A percentile compares a stretch with the other conserved stretches of the same genome.
These are phyloP conservation scores for Eucalyptus curtisii DNA, from an alignment of 345 rosid genomes.

Conservation along the genomic window DNA sequence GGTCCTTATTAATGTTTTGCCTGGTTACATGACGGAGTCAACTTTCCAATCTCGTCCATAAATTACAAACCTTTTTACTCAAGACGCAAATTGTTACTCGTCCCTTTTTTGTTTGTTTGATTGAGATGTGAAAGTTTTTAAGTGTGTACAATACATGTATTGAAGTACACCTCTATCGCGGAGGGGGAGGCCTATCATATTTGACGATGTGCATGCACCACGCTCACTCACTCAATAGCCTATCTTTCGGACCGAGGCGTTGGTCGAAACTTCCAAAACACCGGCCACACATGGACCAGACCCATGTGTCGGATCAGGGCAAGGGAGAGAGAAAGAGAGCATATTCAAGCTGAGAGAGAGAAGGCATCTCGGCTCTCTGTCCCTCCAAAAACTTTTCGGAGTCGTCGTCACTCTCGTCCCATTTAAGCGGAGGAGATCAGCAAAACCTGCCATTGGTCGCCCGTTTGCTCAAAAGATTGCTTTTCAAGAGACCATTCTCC, in stretches of 20 bases:
- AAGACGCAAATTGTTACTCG: background rate
- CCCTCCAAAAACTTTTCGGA: background rate
- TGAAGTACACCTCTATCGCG: background rate
- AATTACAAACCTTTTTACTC: background rate
- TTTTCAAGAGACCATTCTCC: background rate
- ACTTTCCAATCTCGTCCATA: background rate
- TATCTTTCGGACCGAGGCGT: background rate
- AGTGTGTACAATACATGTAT: background rate
- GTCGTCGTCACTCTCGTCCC: background rate
- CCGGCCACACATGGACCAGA: background rate
- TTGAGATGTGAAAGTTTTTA: background rate
- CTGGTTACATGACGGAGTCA: background rate
- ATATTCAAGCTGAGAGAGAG: background rate
- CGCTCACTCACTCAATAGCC: background rate
- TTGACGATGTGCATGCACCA: background rate
- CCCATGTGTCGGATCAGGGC: background rate
- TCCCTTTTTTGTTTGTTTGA: background rate
- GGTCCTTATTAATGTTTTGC: background rate
- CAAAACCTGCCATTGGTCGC: background rate
- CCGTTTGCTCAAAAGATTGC: background rate
- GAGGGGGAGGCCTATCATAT: background rate
- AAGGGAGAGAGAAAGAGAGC: background rate
- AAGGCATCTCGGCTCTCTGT: background rate
- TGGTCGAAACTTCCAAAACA: background rate
- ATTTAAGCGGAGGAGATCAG: background rate